Percentiles rank a stretch among this genome's conserved stretches.
Conservation (phyloP, 2,329 filamentous ascomycete genomes). For the Fusarium tupiense region DNA sequence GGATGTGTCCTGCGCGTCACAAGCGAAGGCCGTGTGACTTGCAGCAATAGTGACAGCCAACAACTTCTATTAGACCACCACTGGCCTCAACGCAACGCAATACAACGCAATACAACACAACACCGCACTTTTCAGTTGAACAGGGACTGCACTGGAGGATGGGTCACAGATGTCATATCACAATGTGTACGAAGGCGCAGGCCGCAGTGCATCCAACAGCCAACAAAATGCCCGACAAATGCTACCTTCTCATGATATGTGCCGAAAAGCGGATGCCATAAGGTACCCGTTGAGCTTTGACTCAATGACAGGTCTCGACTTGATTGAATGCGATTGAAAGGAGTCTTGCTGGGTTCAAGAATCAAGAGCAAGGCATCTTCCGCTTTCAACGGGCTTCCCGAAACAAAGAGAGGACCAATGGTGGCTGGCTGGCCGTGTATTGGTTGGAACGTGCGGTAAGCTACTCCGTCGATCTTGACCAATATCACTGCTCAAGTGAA, state of each 20-base stretch:
- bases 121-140: constrained; percentile 4
- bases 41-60: constrained; percentile 3
- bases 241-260: background rate
- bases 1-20: constrained; percentile 26
- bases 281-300: background rate
- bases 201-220: background rate
- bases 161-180: background rate
- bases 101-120: background rate
- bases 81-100: background rate
- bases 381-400: constrained; percentile 11
- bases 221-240: background rate
- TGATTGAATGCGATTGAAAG: background rate
- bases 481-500: background rate
- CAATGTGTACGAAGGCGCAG: background rate
- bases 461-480: background rate
- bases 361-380: background rate
- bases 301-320: background rate
- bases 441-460: background rate
- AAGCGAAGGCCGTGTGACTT: constrained; percentile 29
- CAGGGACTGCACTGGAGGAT: background rate
- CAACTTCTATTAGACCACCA: background rate
- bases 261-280: background rate
- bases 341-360: background rate
- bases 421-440: background rate
- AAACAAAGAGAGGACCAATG: background rate